phyloP scores from a whole-genome alignment of 371 early-diverging fungal species.

The Mortierella sp. region DNA sequence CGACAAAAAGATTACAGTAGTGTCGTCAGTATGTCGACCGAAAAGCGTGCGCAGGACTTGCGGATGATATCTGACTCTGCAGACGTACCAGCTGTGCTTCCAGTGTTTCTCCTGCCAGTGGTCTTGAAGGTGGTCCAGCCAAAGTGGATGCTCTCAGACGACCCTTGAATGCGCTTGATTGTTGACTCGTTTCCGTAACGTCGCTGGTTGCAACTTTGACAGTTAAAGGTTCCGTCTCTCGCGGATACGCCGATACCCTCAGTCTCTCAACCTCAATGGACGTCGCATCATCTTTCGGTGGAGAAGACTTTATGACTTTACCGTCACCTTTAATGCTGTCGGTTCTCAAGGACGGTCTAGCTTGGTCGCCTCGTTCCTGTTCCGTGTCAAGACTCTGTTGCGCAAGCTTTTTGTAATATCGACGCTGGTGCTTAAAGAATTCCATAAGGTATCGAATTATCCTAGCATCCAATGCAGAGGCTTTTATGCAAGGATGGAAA shows the following conservation, averaged over 20 bases:
- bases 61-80: too few species aligned
- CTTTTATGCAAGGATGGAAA: constrained; percentile 55
- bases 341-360: not conserved
- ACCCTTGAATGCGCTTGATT: constrained; percentile 12
- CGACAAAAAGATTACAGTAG: not conserved
- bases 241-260: not conserved
- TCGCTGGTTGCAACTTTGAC: constrained; percentile 8
- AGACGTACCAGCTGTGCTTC: constrained; percentile 11
- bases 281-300: not conserved
- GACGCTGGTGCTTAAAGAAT: constrained; percentile 33
- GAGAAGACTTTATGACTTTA: too few species aligned
- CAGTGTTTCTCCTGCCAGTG: constrained; percentile 2
- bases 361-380: not conserved
- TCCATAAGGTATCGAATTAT: constrained; percentile 63
- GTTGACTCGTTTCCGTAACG: not conserved
- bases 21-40: too few species aligned
- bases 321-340: not conserved
- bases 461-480: constrained; percentile 61
- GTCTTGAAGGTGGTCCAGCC: constrained; percentile 16
- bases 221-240: not conserved
- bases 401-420: constrained; percentile 29
- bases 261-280: constrained; percentile 13
- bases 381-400: constrained; percentile 5
- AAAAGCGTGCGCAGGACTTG: too few species aligned
- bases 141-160: constrained; percentile 39